Percentiles rank a stretch among this genome's conserved stretches.
Conservation (phyloP, 305 asterid genomes). For the Solanum hybrid region DNA sequence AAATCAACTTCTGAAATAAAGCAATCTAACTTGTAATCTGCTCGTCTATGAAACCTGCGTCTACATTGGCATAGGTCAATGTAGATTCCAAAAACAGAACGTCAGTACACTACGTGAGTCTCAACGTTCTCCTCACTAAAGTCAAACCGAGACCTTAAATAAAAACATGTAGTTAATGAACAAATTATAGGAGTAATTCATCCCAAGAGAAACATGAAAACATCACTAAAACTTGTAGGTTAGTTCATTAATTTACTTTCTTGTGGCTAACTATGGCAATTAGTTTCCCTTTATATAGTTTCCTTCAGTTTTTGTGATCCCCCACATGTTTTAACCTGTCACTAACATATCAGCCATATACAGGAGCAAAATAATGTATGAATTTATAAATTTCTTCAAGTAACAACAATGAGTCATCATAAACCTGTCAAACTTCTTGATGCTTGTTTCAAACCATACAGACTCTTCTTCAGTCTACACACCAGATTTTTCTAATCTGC, state of each 20-base stretch:
- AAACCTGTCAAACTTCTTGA: not conserved
- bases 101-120: not conserved
- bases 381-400: not conserved
- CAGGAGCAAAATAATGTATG: not conserved
- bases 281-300: too few relatives aligned
- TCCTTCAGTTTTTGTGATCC: not conserved
- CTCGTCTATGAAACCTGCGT: not conserved
- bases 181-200: too few relatives aligned
- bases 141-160: not conserved
- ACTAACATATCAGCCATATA: not conserved
- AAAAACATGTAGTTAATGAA: not conserved
- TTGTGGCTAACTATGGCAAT: too few relatives aligned
- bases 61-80: not conserved
- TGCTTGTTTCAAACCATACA: not conserved
- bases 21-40: not conserved
- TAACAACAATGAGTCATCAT: not conserved
- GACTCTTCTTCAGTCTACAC: not conserved
- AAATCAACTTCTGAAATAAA: not conserved
- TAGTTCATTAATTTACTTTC: too few relatives aligned
- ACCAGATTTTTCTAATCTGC: not conserved
- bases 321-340: not conserved
- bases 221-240: too few relatives aligned
- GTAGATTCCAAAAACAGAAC: not conserved
- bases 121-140: not conserved
- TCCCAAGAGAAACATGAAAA: too few relatives aligned